phyloP scores from a whole-genome alignment of 441 rosid species.

The Pelargonium fulgidum region DNA sequence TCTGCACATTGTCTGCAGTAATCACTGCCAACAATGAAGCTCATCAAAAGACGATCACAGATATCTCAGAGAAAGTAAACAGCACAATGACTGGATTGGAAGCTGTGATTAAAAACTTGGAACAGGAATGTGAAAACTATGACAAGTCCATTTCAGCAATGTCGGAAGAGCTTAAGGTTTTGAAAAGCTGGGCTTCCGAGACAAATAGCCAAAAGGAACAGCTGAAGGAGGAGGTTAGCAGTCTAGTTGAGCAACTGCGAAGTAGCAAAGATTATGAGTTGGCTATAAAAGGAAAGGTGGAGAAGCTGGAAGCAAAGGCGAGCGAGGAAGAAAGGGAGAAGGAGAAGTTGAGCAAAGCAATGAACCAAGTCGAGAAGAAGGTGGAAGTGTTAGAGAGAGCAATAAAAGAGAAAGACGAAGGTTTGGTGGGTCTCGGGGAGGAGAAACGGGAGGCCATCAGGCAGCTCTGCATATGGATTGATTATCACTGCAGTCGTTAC shows the following conservation, averaged over 20 bases:
- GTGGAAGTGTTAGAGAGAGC: constrained; percentile 31
- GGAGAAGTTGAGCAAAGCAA: constrained; percentile 30
- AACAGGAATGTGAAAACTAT: constrained; percentile 28
- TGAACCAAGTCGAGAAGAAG: constrained; percentile 36
- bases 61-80: constrained; percentile 37
- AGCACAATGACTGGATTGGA: constrained; percentile 34
- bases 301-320: constrained; percentile 38
- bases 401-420: constrained; percentile 47
- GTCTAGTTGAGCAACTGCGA: constrained; percentile 35
- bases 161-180: constrained; percentile 33
- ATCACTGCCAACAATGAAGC: constrained; percentile 38
- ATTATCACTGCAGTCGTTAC: constrained; percentile 55
- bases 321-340: constrained; percentile 47
- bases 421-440: constrained; percentile 48
- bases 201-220: constrained; percentile 35
- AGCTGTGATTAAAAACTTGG: constrained; percentile 30
- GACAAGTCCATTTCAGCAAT: constrained; percentile 20
- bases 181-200: constrained; percentile 37
- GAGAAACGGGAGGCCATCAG: constrained; percentile 91
- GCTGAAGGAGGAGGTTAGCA: constrained; percentile 28
- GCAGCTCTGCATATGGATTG: constrained; percentile 80
- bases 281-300: constrained; percentile 32
- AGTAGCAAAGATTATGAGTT: constrained; percentile 33
- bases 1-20: constrained; percentile 32
- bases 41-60: constrained; percentile 36